Evolutionary conservation across 106 monocot genomes (phyloP).

Genomic region (Acorus calamus): DNA sequence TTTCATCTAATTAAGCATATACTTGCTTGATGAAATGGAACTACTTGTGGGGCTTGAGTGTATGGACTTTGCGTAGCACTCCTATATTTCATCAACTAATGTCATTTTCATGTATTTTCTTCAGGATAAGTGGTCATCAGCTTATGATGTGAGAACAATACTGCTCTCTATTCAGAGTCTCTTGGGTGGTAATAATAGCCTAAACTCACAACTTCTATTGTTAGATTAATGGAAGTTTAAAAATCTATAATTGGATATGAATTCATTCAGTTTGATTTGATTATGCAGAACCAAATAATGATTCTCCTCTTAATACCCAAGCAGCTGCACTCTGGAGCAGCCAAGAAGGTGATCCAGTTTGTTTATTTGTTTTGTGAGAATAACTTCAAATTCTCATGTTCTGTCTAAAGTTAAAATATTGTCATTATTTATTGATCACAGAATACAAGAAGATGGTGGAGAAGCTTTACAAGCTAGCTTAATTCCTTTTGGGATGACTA

Average conservation of each 20-base stretch:
- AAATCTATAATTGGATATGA: not conserved
- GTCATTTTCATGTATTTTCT: not conserved
- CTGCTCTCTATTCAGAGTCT: constrained; percentile 86
- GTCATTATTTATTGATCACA: constrained; percentile 11
- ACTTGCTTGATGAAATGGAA: too few relatives aligned
- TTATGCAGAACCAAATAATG: constrained; percentile 83
- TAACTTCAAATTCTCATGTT: not conserved
- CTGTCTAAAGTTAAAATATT: not conserved
- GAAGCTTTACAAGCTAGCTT: constrained; percentile 68
- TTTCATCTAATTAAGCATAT: too few relatives aligned
- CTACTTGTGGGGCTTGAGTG: too few relatives aligned
- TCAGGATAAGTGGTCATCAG: constrained; percentile 99
- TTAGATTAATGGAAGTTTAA: not conserved
- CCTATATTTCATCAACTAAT: too few relatives aligned
- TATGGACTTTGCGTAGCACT: too few relatives aligned
- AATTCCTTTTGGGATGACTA: not conserved
- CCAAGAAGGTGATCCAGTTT: constrained; percentile 52
- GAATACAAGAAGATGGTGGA: constrained; percentile 96
- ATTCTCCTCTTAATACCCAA: constrained; percentile 89
- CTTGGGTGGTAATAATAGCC: constrained; percentile 51
- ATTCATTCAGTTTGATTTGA: not conserved
- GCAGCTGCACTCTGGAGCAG: constrained; percentile 84
- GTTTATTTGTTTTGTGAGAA: not conserved
- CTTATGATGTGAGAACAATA: constrained; percentile 83
- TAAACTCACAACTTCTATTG: too few relatives aligned